phyloP scores from a whole-genome alignment of 176 grass and related monocot genomes.

The Juncus inflexus region DNA sequence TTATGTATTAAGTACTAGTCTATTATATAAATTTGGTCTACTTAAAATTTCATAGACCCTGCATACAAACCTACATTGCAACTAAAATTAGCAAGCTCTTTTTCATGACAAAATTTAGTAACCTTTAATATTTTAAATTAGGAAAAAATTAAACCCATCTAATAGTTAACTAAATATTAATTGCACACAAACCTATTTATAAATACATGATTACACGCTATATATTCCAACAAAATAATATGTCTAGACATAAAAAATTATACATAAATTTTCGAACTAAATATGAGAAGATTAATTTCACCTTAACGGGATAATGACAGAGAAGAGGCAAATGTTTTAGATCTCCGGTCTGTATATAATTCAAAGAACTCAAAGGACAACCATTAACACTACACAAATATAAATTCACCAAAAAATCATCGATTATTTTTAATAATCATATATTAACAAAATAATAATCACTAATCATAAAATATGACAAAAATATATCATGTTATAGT shows the following conservation, averaged over 20 bases:
- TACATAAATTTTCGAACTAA: neutral
- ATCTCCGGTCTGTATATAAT: slow-evolving; percentile 70
- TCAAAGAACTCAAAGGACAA: slow-evolving; percentile 37
- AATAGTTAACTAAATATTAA: neutral
- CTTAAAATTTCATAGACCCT: no score
- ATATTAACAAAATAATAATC: slow-evolving; percentile 14
- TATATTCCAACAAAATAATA: neutral
- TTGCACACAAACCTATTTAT: neutral
- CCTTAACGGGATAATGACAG: slow-evolving; percentile 93
- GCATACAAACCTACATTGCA: neutral
- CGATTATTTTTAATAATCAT: neutral
- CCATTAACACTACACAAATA: slow-evolving; percentile 39
- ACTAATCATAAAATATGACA: slow-evolving; percentile 2
- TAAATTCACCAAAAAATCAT: neutral
- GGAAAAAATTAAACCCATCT: neutral
- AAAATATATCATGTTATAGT: neutral
- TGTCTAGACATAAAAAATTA: neutral
- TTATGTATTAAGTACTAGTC: no score
- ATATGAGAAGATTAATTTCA: neutral
- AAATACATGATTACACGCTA: neutral
- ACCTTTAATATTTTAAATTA: neutral
- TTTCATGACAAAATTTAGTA: neutral
- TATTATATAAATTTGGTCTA: no score
- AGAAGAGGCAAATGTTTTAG: slow-evolving; percentile 55
- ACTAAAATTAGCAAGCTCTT: slow-evolving; percentile 19